Evolutionary conservation across 202 grass and related monocot species (phyloP).

Genomic region (Bolboschoenoplectus hybrid): DNA sequence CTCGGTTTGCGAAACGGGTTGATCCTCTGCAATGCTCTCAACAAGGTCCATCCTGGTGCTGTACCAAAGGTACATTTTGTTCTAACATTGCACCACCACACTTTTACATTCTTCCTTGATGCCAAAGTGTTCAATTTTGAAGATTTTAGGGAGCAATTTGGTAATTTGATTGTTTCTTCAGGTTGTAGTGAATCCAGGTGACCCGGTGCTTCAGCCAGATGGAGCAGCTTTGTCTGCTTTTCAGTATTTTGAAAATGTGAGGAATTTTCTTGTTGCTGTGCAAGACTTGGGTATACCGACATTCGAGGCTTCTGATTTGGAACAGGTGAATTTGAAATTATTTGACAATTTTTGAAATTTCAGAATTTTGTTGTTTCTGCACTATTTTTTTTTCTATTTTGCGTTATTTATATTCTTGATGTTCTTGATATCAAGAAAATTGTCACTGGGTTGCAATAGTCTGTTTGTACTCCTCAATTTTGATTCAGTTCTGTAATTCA

Average conservation of each 20-base stretch:
- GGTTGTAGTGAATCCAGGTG: conserved; percentile 95
- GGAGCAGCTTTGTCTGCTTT: conserved; percentile 89
- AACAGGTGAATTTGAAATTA: conserved; percentile 63
- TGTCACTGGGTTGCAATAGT: background rate
- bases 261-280: conserved; percentile 91
- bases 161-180: conserved; percentile 42
- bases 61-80: conserved; percentile 64
- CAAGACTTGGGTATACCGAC: conserved; percentile 84
- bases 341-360: background rate
- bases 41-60: conserved; percentile 88
- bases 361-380: background rate
- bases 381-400: background rate
- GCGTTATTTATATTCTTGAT: conserved; percentile 18
- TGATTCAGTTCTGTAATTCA: conserved; percentile 50
- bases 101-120: background rate
- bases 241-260: conserved; percentile 99
- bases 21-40: conserved; percentile 97
- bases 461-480: conserved; percentile 39
- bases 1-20: conserved; percentile 86
- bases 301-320: conserved; percentile 95
- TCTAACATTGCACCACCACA: background rate
- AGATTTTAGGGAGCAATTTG: conserved; percentile 8
- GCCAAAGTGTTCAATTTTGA: background rate
- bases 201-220: conserved; percentile 79
- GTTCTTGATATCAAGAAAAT: conserved; percentile 1